phyloP scores from a whole-genome alignment of 2,329 filamentous ascomycete species.

The Trichoderma atroviride region DNA sequence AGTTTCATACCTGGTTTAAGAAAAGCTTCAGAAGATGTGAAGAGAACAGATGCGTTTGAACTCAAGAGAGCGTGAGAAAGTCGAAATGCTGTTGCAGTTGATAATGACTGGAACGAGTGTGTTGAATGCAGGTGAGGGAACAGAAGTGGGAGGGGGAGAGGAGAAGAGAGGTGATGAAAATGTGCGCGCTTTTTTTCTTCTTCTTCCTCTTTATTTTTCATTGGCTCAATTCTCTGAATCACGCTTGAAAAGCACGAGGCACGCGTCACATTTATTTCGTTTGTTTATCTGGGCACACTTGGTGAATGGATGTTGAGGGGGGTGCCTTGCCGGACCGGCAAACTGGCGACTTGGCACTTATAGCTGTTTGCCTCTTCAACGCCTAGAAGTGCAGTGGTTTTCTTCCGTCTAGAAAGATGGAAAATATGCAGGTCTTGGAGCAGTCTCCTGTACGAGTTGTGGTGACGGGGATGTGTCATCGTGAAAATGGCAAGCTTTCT shows the following conservation, averaged over 20 bases:
- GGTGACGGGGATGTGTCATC: not conserved
- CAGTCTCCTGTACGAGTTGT: not conserved
- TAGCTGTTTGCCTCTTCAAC: not conserved
- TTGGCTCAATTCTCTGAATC: conserved; percentile 23
- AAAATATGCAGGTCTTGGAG: not conserved
- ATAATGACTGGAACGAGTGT: conserved; percentile 22
- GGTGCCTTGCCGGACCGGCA: conserved; percentile 14
- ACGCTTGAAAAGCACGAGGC: not conserved
- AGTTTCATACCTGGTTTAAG: conserved; percentile 3
- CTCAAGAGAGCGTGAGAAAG: not conserved
- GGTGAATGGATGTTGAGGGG: conserved; percentile 14
- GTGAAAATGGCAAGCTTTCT: not conserved
- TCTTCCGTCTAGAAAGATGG: not conserved
- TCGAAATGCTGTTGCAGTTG: not conserved
- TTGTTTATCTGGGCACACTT: conserved; percentile 24
- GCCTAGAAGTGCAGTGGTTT: not conserved
- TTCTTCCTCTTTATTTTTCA: not conserved
- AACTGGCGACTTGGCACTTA: conserved; percentile 1
- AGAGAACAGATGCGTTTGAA: not conserved
- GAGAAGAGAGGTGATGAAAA: conserved; percentile 1
- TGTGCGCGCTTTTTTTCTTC: not conserved
- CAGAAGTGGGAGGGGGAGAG: not conserved
- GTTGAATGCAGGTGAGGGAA: conserved; percentile 16
- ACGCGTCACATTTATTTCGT: conserved; percentile 6
- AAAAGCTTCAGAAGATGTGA: not conserved